Evolutionary conservation across 768 basidiomycete genomes (phyloP).

Genomic region (Calocybe gangraenosa): DNA sequence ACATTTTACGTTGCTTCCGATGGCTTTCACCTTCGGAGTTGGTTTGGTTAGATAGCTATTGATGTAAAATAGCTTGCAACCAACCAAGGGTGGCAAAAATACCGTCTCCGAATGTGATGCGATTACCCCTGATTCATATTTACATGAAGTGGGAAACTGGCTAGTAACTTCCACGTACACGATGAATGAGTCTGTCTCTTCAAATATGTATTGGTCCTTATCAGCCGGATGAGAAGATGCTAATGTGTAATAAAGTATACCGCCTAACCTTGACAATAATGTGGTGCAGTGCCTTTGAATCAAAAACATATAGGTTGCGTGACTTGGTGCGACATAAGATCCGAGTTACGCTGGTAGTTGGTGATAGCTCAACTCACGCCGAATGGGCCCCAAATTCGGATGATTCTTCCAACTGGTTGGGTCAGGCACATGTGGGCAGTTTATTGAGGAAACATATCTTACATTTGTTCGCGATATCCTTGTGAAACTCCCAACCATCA

Average conservation of each 20-base stretch:
- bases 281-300: constrained; percentile 15
- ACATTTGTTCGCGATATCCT: constrained; percentile 10
- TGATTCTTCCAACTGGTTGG: constrained; percentile 7
- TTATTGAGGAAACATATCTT: neutral
- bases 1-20: constrained; percentile 16
- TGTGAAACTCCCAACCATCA: constrained; percentile 8
- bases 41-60: no score
- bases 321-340: neutral
- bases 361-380: constrained; percentile 5
- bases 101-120: constrained; percentile 10
- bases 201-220: constrained; percentile 14
- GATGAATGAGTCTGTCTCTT: constrained; percentile 13
- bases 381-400: constrained; percentile 6
- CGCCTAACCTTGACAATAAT: constrained; percentile 11
- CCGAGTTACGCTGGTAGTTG: neutral
- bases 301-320: constrained; percentile 9
- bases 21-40: constrained; percentile 10
- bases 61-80: neutral
- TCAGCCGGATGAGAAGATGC: neutral
- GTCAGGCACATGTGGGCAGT: neutral
- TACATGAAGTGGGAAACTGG: neutral
- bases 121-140: neutral
- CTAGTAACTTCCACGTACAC: constrained; percentile 3
- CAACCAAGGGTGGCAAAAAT: constrained; percentile 13
- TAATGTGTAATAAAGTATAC: no score